Percentiles rank a stretch among this genome's conserved stretches.
Conservation (phyloP, 2,329 filamentous ascomycete species). For the Thielaviopsis punctulata region DNA sequence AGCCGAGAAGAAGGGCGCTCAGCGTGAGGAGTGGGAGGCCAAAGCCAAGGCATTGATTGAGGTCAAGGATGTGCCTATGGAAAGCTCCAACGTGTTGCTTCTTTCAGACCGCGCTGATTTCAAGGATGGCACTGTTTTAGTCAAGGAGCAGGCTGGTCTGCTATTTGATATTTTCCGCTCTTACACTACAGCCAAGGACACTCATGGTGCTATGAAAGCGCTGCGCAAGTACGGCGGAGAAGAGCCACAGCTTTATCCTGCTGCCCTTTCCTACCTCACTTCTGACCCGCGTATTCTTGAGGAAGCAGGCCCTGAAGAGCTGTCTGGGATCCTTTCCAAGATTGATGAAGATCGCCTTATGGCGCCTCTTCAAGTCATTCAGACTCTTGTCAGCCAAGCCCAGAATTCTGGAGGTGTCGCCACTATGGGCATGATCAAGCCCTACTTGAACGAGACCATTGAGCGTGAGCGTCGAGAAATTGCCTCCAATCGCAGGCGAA, state of each 20-base stretch:
- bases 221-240: slow-evolving; percentile 80
- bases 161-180: slow-evolving; percentile 93
- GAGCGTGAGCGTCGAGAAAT: slow-evolving; percentile 80
- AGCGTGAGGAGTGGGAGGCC: slow-evolving; percentile 68
- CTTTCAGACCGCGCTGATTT: slow-evolving; percentile 87
- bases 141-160: slow-evolving; percentile 83
- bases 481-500: slow-evolving; percentile 57
- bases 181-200: slow-evolving; percentile 85
- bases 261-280: slow-evolving; percentile 83
- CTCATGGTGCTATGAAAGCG: slow-evolving; percentile 73
- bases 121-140: slow-evolving; percentile 73
- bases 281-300: slow-evolving; percentile 65
- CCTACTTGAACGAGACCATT: slow-evolving; percentile 78
- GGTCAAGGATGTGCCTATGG: slow-evolving; percentile 64
- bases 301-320: slow-evolving; percentile 68
- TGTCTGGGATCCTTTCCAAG: slow-evolving; percentile 61
- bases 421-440: slow-evolving; percentile 94
- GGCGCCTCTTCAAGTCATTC: slow-evolving; percentile 91
- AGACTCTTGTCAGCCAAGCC: slow-evolving; percentile 55
- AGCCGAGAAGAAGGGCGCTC: slow-evolving; percentile 49
- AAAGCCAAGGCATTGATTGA: slow-evolving; percentile 85
- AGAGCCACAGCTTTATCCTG: slow-evolving; percentile 82
- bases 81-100: slow-evolving; percentile 84
- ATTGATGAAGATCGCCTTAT: slow-evolving; percentile 86
- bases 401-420: slow-evolving; percentile 44